phyloP scores from a whole-genome alignment of 148 eudicot species.

The Rhododendron henanense region DNA sequence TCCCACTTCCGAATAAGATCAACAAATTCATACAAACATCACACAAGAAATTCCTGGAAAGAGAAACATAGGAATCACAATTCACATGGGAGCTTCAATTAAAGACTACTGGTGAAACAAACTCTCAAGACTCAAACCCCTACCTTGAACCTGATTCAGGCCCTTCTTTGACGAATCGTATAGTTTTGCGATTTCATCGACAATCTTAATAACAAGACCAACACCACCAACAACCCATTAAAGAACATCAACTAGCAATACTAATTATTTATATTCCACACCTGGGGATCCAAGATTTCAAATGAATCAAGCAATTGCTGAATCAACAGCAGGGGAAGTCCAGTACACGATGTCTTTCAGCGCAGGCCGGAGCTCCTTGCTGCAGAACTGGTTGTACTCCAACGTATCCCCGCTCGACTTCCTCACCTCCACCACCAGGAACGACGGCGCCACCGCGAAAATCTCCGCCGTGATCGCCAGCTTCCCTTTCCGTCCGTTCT shows the following conservation, averaged over 20 bases:
- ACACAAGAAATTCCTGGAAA: neutral
- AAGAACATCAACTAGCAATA: neutral
- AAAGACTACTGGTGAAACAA: neutral
- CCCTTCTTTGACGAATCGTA: no score
- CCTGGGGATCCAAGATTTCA: neutral
- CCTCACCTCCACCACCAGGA: constrained; percentile 63
- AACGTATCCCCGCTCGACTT: constrained; percentile 53
- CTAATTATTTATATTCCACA: neutral
- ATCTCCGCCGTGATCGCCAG: constrained; percentile 51
- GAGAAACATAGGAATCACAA: neutral
- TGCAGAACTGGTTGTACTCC: constrained; percentile 68
- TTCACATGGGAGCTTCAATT: neutral
- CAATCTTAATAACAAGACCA: neutral
- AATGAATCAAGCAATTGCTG: neutral
- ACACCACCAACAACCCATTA: neutral
- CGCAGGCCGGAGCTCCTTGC: constrained; percentile 61
- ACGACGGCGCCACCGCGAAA: constrained; percentile 41
- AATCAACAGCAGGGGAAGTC: constrained; percentile 19
- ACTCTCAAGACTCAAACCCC: neutral
- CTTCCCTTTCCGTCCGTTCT: constrained; percentile 54
- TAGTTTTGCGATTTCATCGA: no score
- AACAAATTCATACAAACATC: neutral
- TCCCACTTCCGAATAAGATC: neutral
- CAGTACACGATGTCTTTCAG: constrained; percentile 47
- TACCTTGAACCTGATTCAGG: neutral